Evolutionary conservation across 345 rosid species (phyloP).

Genomic region (Limnanthes douglasii): DNA sequence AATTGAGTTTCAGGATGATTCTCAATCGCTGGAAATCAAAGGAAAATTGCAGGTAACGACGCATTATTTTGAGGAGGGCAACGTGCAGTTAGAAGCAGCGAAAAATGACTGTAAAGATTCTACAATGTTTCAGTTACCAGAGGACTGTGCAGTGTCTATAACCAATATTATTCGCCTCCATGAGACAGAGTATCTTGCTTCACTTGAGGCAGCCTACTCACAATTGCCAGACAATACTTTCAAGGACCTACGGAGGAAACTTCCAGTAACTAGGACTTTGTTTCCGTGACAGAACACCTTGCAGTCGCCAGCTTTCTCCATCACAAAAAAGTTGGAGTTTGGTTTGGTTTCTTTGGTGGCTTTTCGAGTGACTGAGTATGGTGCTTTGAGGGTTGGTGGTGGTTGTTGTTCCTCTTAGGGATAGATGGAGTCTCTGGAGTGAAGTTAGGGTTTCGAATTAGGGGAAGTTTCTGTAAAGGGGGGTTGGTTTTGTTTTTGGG

Average conservation of each 20-base stretch:
- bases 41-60: slow-evolving; percentile 88
- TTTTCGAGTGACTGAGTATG: too few relatives aligned
- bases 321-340: too few relatives aligned
- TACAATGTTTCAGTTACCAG: slow-evolving; percentile 80
- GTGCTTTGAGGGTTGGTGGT: too few relatives aligned
- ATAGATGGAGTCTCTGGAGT: too few relatives aligned
- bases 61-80: slow-evolving; percentile 98
- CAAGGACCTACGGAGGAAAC: slow-evolving; percentile 98
- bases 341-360: too few relatives aligned
- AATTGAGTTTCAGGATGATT: slow-evolving; percentile 68
- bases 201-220: slow-evolving; percentile 90
- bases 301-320: too few relatives aligned
- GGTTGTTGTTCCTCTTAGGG: too few relatives aligned
- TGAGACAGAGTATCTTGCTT: slow-evolving; percentile 75
- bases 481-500: too few relatives aligned
- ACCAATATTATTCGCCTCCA: slow-evolving; percentile 66
- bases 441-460: too few relatives aligned
- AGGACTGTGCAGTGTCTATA: slow-evolving; percentile 61
- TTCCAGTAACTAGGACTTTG: slow-evolving; percentile 83
- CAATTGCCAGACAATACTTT: slow-evolving; percentile 89
- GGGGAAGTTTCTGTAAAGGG: too few relatives aligned
- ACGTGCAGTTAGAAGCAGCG: slow-evolving; percentile 93
- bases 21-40: slow-evolving; percentile 47
- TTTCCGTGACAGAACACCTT: slow-evolving; percentile 93
- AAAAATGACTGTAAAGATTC: slow-evolving; percentile 73